Base-by-base conservation (phyloP, 23 red algal species). In the Agarophyton chilense region DNA sequence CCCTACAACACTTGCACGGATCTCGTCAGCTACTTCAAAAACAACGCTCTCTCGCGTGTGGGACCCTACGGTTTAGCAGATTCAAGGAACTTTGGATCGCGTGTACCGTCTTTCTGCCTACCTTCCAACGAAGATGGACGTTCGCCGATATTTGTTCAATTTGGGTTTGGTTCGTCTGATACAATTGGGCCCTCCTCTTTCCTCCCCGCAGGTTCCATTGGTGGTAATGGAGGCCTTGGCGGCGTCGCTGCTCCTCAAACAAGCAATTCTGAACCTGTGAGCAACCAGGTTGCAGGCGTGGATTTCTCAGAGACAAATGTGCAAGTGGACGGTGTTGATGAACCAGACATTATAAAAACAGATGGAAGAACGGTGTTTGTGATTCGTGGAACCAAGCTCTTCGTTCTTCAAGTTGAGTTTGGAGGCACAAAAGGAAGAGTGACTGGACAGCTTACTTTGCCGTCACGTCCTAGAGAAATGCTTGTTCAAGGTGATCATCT, bases 281-380 rank as follows among this genome's bases (percentile, higher is more conserved):
- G n/a, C n/a, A n/a, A n/a, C n/a, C n/a, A n/a, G n/a, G 60, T 42
- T 0, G 47, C 82, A 62, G 89, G 89, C 21, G 68, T 53, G 21
- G 89, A 92, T 52, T 92, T 92, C 38, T 83, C 78, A 16, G 56
- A 60, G 32, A 92, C 89, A 32, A 92, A 83, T 32, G 70, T 71
- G 50, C 89, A 92, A 43, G 89, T 92, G 24, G 42, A 77, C 43
- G 78, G 89, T 21, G 77, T 82, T 12, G 88, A 81, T 82, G 88
- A 82, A 35, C 77, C 88, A 11, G 88, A 92, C 29, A 92, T 92
- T 14, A 78, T 92, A 21, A 92, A 92, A 42, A 92, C 89, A 25
- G 89, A 92, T 49, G 78, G 89, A 22, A 53, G 21, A 9, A 28
- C 50, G 14, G 79, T 92, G 22, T 92, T 83, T 45, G 53, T 63